Base-by-base conservation (phyloP, 768 basidiomycete genomes). In the Trametes cubensis region DNA sequence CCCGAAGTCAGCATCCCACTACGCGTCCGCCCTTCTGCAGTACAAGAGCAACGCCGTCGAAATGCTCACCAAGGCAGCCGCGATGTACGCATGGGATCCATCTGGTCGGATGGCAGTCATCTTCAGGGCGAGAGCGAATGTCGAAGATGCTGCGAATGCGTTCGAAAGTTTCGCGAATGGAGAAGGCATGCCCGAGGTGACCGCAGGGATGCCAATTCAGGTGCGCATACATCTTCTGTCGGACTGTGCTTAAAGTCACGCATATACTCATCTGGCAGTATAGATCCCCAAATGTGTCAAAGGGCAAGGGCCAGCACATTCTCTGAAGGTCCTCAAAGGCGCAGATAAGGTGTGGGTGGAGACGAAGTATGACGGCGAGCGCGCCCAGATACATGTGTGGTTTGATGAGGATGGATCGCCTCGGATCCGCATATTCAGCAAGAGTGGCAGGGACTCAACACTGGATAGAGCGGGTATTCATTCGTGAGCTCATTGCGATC, bases 331-430 rank as follows among this genome's bases (percentile, higher is more conserved):
- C 56, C 76, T 90, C 60, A 40, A 58, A 21, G 38, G 71, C 40
- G 74, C 79, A 0, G 76, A 79, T 13, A 73, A 71, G 26, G 78
- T 94, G 10, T 95, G 90, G 85, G 91, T 89, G 1, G 95, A 98
- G 75, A 94, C 87, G 0, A 98, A 98, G 73, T 95, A 95, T 72
- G 95, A 96, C 60, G 95, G 95, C 11, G 94, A 96, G 74, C 82
- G 95, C n/a, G 88, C 94, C 57, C 95, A 98, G 67, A 93, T 95
- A 26, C 95, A 98, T 69, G 83, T 94, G 23, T 79, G 87, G 69
- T 70, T 87, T 2, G 62, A 69, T 5, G 68, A 66, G 4, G 71
- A 77, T 15, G 72, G 67, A 0, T 66, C 72, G 6, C 73, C 80
- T 5, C 76, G 75, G 38, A 89, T 95, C 62, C 86, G 76, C 0